Evolutionary conservation across 805 yeast genomes (phyloP).

Genomic region (Teunomyces stri): DNA sequence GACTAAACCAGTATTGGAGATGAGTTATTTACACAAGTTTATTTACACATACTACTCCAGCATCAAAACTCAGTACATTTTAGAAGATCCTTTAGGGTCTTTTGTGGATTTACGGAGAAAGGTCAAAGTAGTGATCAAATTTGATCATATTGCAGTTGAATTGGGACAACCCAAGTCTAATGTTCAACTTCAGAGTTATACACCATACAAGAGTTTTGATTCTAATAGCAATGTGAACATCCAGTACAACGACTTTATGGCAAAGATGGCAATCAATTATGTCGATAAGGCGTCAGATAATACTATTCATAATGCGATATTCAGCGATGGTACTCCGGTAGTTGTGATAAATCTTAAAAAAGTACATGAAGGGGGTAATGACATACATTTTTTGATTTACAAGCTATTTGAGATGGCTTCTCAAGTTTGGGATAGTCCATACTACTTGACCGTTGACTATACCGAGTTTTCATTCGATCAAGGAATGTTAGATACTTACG

Average conservation of each 20-base stretch:
- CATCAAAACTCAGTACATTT: conserved; percentile 29
- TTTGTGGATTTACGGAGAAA: conserved; percentile 18
- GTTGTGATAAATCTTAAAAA: conserved; percentile 49
- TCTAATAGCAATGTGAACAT: conserved; percentile 44
- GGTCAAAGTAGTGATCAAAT: conserved; percentile 27
- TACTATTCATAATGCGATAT: conserved; percentile 59
- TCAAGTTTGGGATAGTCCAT: conserved; percentile 70
- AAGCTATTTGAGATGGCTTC: conserved; percentile 62
- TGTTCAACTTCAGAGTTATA: conserved; percentile 56
- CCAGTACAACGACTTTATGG: conserved; percentile 70
- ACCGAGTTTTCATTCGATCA: conserved; percentile 50
- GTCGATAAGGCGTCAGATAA: conserved; percentile 42
- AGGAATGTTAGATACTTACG: conserved; percentile 26
- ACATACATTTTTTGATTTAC: conserved; percentile 52
- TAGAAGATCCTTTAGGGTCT: conserved; percentile 18
- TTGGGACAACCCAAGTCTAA: conserved; percentile 61
- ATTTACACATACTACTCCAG: conserved; percentile 31
- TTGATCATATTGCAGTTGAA: conserved; percentile 47
- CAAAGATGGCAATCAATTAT: conserved; percentile 57
- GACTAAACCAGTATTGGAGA: conserved; percentile 32
- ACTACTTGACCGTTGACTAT: conserved; percentile 63
- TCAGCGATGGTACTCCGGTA: conserved; percentile 71
- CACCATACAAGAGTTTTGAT: conserved; percentile 42
- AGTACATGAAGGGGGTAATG: conserved; percentile 34
- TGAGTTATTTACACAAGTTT: conserved; percentile 41